Conservation (phyloP, 1,284 basidiomycete species). For the Cutaneotrichosporon dermatis region DNA sequence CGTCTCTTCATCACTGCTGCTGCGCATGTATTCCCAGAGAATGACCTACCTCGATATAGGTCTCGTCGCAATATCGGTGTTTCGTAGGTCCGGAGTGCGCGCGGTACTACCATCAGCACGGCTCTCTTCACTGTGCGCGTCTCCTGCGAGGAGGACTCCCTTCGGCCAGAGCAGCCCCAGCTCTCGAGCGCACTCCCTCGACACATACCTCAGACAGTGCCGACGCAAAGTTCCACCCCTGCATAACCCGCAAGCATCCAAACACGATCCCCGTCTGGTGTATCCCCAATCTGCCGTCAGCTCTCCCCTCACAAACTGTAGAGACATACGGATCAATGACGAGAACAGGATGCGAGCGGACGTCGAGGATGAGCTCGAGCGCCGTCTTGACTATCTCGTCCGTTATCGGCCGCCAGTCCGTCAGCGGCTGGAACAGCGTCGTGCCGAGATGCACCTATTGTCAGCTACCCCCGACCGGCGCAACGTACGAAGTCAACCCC, state of each 20-base stretch:
- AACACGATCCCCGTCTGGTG: conserved; percentile 47
- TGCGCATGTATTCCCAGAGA: too few relatives aligned
- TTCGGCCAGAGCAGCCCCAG: too few relatives aligned
- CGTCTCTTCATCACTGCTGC: too few relatives aligned
- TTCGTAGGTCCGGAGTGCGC: conserved; percentile 43
- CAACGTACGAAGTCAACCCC: conserved; percentile 38
- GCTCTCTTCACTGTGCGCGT: too few relatives aligned
- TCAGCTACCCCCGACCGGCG: not conserved
- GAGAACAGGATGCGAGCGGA: conserved; percentile 36
- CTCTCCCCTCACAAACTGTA: too few relatives aligned
- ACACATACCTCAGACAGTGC: conserved; percentile 39
- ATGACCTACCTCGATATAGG: conserved; percentile 44
- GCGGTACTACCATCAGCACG: conserved; percentile 32
- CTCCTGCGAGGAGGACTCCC: too few relatives aligned
- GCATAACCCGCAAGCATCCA: conserved; percentile 41
- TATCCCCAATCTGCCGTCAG: conserved; percentile 36
- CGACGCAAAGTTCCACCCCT: conserved; percentile 48
- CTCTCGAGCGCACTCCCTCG: not conserved
- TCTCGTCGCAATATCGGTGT: conserved; percentile 46
- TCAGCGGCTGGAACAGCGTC: conserved; percentile 37
- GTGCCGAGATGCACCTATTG: conserved; percentile 41
- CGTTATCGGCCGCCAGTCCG: conserved; percentile 44
- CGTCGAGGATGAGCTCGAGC: conserved; percentile 43
- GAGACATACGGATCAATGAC: conserved; percentile 43
- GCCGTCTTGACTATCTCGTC: conserved; percentile 45